These are phyloP conservation scores for Talaromyces marneffei DNA, from an alignment of 2,329 filamentous ascomycete species.

Conservation along the genomic window DNA sequence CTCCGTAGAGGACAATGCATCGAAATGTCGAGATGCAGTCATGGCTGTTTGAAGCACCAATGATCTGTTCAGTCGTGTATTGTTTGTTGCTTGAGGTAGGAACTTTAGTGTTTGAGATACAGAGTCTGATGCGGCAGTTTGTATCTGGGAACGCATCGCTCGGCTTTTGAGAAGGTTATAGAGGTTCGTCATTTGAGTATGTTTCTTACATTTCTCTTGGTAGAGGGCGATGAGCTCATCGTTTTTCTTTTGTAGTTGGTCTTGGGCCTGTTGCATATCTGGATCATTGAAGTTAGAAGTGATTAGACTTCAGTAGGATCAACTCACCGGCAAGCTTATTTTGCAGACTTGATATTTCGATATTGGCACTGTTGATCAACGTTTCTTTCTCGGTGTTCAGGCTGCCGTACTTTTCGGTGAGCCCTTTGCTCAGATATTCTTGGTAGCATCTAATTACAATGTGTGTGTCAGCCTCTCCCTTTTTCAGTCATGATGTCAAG, in stretches of 20 bases:
- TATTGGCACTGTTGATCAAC: constrained; percentile 67
- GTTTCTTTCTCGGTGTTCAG: constrained; percentile 66
- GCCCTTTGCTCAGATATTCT: constrained; percentile 63
- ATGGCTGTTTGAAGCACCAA: constrained; percentile 21
- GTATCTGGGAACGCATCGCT: constrained; percentile 50
- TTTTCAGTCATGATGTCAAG: neutral
- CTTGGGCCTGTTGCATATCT: constrained; percentile 58
- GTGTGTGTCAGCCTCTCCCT: neutral
- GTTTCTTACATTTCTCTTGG: constrained; percentile 64
- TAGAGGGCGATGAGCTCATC: constrained; percentile 62
- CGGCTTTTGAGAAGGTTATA: constrained; percentile 54
- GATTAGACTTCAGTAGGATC: too few relatives aligned
- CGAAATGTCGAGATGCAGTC: constrained; percentile 20
- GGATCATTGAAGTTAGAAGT: neutral
- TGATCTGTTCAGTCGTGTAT: constrained; percentile 11
- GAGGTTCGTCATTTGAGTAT: constrained; percentile 60
- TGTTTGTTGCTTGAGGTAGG: constrained; percentile 19
- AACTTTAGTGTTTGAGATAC: constrained; percentile 44
- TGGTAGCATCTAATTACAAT: constrained; percentile 60
- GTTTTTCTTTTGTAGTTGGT: constrained; percentile 62
- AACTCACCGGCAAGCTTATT: constrained; percentile 57
- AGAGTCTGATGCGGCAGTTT: constrained; percentile 50
- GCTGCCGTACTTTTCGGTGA: constrained; percentile 64
- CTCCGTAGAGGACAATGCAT: constrained; percentile 10
- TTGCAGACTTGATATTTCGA: constrained; percentile 62